These are phyloP conservation scores for Setaria italica DNA, from an alignment of 202 grass and related monocot genomes.

Conservation along the genomic window DNA sequence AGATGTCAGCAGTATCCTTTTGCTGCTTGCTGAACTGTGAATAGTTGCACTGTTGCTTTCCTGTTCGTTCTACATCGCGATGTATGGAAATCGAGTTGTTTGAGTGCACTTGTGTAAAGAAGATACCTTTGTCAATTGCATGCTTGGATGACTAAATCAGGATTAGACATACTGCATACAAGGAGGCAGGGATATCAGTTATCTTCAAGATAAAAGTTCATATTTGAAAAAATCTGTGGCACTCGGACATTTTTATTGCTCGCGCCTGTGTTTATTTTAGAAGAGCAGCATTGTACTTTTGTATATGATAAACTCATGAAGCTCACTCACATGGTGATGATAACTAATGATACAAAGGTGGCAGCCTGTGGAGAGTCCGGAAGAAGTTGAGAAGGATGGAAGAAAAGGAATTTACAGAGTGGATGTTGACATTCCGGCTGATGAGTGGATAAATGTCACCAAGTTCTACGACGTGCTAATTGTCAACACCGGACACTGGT, in stretches of 20 bases:
- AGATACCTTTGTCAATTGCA: not conserved
- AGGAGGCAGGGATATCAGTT: not conserved
- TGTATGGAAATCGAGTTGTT: not conserved
- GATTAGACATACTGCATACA: not conserved
- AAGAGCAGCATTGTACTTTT: not conserved
- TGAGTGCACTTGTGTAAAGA: not conserved
- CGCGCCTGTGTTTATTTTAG: not conserved
- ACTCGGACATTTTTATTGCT: no score
- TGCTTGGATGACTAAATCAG: not conserved
- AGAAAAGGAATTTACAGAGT: constrained; percentile 72
- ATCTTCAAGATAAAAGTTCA: no score
- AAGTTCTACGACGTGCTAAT: constrained; percentile 86
- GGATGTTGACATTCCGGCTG: constrained; percentile 75
- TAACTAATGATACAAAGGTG: constrained; percentile 85
- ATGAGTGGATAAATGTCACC: constrained; percentile 77
- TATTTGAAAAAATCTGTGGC: no score
- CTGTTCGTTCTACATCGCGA: not conserved
- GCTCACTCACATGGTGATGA: constrained; percentile 60
- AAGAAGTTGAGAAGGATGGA: constrained; percentile 59
- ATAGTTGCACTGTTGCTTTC: not conserved
- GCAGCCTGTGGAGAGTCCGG: constrained; percentile 64
- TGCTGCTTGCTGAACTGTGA: not conserved
- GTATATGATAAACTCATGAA: constrained; percentile 36
- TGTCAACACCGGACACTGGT: constrained; percentile 98
- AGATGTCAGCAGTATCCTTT: no score